Percentiles rank a stretch among this genome's conserved stretches.
These are phyloP conservation scores for Bertia moriformis DNA, from an alignment of 2,329 filamentous ascomycete genomes.

Conservation along the genomic window DNA sequence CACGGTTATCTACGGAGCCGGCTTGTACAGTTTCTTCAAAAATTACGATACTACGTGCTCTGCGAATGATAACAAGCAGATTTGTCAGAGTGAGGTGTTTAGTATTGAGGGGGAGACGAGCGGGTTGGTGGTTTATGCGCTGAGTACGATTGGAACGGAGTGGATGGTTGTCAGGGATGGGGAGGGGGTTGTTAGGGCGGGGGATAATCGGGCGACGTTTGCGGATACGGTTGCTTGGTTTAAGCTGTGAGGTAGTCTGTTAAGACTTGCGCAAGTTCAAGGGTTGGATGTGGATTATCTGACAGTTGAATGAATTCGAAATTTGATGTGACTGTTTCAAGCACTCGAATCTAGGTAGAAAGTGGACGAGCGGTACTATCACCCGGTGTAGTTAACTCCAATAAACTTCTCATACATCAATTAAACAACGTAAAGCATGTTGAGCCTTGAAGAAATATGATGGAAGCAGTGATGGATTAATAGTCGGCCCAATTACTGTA, in stretches of 20 bases:
- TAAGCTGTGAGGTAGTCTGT: not conserved
- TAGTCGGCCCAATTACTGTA: no score
- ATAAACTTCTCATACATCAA: no score
- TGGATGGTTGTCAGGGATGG: not conserved
- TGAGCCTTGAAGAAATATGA: no score
- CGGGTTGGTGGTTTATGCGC: not conserved
- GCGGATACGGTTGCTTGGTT: not conserved
- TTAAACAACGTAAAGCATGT: no score
- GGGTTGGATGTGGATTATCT: no score
- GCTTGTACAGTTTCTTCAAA: conserved; percentile 1
- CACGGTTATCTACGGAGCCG: not conserved
- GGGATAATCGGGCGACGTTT: not conserved
- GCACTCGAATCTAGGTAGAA: no score
- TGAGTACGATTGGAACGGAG: not conserved
- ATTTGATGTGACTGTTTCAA: no score
- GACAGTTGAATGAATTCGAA: no score
- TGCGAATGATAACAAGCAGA: not conserved
- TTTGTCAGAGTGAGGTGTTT: not conserved
- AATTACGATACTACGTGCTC: not conserved
- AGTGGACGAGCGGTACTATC: no score
- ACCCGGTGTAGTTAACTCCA: no score
- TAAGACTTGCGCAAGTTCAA: no score
- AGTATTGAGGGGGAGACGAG: not conserved
- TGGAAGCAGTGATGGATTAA: no score
- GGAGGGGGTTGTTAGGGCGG: not conserved